Evolutionary conservation across 2,329 filamentous ascomycete genomes (phyloP).

Genomic region (Aspergillus tanneri): DNA sequence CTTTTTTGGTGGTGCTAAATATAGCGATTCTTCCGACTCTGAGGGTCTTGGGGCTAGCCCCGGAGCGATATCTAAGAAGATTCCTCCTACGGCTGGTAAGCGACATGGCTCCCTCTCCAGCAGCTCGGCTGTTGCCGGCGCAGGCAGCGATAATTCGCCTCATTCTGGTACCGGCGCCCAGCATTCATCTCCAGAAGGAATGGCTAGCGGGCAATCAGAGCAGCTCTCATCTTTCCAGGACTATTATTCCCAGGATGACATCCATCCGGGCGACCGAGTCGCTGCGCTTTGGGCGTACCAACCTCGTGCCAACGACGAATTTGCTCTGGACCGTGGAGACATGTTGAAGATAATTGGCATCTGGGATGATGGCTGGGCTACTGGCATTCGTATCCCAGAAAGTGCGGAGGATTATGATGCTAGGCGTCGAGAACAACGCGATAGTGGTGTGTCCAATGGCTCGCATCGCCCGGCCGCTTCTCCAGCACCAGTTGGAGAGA

Average conservation of each 20-base stretch:
- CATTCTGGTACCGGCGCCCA: constrained; percentile 64
- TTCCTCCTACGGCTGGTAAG: constrained; percentile 53
- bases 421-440: constrained; percentile 72
- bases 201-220: constrained; percentile 88
- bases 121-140: constrained; percentile 66
- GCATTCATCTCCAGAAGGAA: constrained; percentile 79
- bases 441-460: constrained; percentile 88
- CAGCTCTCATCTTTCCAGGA: constrained; percentile 97
- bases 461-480: constrained; percentile 62
- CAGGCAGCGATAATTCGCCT: constrained; percentile 70
- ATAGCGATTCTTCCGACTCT: constrained; percentile 58
- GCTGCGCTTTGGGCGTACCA: constrained; percentile 96
- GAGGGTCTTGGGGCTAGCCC: constrained; percentile 72
- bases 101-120: constrained; percentile 89
- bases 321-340: constrained; percentile 87
- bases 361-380: constrained; percentile 99
- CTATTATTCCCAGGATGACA: constrained; percentile 96
- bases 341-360: constrained; percentile 98
- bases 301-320: constrained; percentile 89
- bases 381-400: constrained; percentile 78
- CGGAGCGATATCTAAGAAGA: constrained; percentile 59
- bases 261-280: constrained; percentile 86
- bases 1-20: constrained; percentile 48
- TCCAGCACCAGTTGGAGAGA: constrained; percentile 70
- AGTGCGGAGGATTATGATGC: constrained; percentile 86